phyloP scores from a whole-genome alignment of 2,329 filamentous ascomycete species.

The Penicillium sp. region DNA sequence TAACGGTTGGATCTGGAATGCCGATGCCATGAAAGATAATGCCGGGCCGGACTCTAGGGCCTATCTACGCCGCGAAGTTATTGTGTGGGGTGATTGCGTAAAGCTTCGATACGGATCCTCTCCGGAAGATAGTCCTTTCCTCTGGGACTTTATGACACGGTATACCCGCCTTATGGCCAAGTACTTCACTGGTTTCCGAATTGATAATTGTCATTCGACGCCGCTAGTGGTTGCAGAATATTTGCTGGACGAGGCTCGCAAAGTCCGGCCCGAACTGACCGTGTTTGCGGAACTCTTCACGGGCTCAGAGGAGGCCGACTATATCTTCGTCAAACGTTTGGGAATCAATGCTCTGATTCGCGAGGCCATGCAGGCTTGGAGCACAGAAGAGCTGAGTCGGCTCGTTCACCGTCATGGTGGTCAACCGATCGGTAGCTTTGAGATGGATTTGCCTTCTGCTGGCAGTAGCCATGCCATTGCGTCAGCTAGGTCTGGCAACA shows the following conservation, averaged over 20 bases:
- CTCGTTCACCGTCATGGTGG: slow-evolving; percentile 92
- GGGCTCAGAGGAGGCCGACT: slow-evolving; percentile 93
- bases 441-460: slow-evolving; percentile 79
- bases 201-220: slow-evolving; percentile 97
- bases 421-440: slow-evolving; percentile 92
- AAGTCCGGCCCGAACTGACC: slow-evolving; percentile 81
- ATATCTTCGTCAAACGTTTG: slow-evolving; percentile 88
- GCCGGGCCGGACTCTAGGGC: slow-evolving; percentile 84
- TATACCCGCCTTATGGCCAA: slow-evolving; percentile 92
- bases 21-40: slow-evolving; percentile 90
- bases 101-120: slow-evolving; percentile 85
- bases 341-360: slow-evolving; percentile 89
- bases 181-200: slow-evolving; percentile 91
- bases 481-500: slow-evolving; percentile 29
- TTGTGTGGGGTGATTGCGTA: slow-evolving; percentile 97
- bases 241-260: slow-evolving; percentile 88
- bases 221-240: slow-evolving; percentile 92
- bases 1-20: slow-evolving; percentile 99
- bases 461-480: slow-evolving; percentile 50
- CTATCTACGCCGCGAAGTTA: slow-evolving; percentile 94
- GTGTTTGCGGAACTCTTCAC: slow-evolving; percentile 95
- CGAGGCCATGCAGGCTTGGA: slow-evolving; percentile 98
- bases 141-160: slow-evolving; percentile 94
- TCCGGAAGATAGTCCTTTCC: slow-evolving; percentile 81
- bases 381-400: slow-evolving; percentile 84